Conservation (phyloP, 2,329 filamentous ascomycete species). For the Paraphaeosphaeria sporulosa region DNA sequence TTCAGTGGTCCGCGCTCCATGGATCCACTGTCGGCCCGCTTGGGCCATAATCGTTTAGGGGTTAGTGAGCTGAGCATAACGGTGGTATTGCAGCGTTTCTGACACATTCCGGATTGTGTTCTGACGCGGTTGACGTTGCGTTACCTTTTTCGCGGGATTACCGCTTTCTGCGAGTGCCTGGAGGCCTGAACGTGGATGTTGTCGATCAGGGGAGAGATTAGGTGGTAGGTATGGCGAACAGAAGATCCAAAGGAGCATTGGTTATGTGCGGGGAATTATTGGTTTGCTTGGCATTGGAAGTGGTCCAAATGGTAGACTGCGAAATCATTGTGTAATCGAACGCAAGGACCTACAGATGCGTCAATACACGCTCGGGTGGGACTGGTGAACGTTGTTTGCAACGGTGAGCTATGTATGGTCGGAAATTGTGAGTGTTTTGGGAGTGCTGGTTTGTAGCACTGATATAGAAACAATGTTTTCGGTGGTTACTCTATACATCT, state of each 20-base stretch:
- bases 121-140: background rate
- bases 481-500: no score
- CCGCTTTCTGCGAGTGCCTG: background rate
- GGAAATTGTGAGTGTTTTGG: no score
- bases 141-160: background rate
- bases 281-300: no score
- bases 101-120: background rate
- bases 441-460: no score
- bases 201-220: background rate
- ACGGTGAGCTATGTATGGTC: no score
- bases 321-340: no score
- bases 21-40: slow-evolving; percentile 9
- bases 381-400: no score
- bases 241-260: background rate
- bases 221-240: background rate
- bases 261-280: background rate
- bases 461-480: no score
- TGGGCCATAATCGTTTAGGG: slow-evolving; percentile 24
- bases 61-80: slow-evolving; percentile 26
- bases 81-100: slow-evolving; percentile 19
- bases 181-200: background rate
- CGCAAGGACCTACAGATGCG: no score
- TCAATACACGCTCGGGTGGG: no score
- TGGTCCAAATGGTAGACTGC: no score
- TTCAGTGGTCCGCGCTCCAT: slow-evolving; percentile 19